phyloP scores from a whole-genome alignment of 2,329 filamentous ascomycete genomes.

The Escovopsis sp. region DNA sequence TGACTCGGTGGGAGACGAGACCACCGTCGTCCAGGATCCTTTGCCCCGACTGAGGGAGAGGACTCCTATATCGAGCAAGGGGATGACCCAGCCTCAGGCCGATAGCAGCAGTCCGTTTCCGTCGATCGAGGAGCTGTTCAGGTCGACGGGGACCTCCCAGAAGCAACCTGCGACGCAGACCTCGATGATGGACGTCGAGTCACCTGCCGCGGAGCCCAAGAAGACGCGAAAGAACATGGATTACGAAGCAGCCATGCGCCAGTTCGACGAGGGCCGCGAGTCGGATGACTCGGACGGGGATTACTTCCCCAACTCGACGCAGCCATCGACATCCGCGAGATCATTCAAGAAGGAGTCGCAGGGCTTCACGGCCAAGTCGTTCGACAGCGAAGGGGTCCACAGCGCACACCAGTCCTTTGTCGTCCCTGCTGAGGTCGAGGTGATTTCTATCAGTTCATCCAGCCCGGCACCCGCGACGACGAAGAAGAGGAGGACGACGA shows the following conservation, averaged over 20 bases:
- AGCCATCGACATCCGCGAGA: constrained; percentile 10
- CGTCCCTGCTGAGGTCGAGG: constrained; percentile 17
- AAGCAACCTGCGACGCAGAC: constrained; percentile 18
- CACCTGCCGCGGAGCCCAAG: not conserved
- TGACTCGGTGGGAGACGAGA: constrained; percentile 14
- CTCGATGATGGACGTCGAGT: constrained; percentile 10
- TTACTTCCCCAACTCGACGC: constrained; percentile 20
- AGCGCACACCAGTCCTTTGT: constrained; percentile 12
- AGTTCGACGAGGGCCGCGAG: constrained; percentile 21
- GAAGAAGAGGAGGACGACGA: constrained; percentile 11
- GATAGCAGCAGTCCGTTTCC: constrained; percentile 21
- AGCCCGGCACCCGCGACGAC: constrained; percentile 6
- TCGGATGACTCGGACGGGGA: constrained; percentile 13
- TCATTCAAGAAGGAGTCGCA: not conserved
- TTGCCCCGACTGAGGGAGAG: constrained; percentile 7
- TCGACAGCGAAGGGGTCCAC: constrained; percentile 7
- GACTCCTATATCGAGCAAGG: constrained; percentile 5
- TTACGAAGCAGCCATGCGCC: constrained; percentile 31
- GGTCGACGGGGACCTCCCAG: constrained; percentile 22
- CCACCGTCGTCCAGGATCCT: constrained; percentile 11
- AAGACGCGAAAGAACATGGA: constrained; percentile 18
- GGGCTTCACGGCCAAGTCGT: constrained; percentile 1
- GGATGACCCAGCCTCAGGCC: not conserved
- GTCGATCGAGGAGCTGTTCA: constrained; percentile 25
- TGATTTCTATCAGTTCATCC: constrained; percentile 17